phyloP scores from a whole-genome alignment of 2,329 filamentous ascomycete genomes.

The Diatrype stigma region DNA sequence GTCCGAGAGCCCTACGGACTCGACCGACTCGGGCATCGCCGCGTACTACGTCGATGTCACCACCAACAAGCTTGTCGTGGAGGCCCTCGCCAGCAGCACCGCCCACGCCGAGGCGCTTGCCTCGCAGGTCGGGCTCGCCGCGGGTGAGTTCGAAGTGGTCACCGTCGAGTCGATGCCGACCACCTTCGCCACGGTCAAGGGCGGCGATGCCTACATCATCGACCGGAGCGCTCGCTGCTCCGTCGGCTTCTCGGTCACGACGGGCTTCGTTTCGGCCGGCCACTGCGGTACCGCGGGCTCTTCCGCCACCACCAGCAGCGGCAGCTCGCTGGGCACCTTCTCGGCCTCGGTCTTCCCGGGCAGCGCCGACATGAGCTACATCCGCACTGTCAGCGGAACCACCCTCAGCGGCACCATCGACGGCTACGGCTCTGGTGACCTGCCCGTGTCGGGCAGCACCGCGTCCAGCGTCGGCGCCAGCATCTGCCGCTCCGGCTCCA shows the following conservation, averaged over 20 bases:
- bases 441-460: constrained; percentile 35
- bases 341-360: constrained; percentile 35
- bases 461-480: constrained; percentile 29
- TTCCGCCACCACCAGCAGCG: constrained; percentile 28
- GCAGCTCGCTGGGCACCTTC: constrained; percentile 31
- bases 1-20: constrained; percentile 18
- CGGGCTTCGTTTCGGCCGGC: constrained; percentile 36
- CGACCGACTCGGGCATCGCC: constrained; percentile 27
- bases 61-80: constrained; percentile 36
- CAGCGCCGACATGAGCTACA: constrained; percentile 34
- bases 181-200: constrained; percentile 31
- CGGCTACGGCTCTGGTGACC: constrained; percentile 30
- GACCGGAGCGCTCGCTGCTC: constrained; percentile 30
- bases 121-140: constrained; percentile 31
- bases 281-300: constrained; percentile 32
- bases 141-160: constrained; percentile 32
- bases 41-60: constrained; percentile 35
- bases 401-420: constrained; percentile 29
- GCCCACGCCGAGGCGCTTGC: constrained; percentile 32
- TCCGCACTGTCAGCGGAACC: constrained; percentile 31
- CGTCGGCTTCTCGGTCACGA: constrained; percentile 36
- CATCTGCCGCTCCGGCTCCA: constrained; percentile 39
- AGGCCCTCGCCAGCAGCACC: constrained; percentile 32
- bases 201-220: constrained; percentile 36
- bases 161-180: constrained; percentile 29